These are phyloP conservation scores for Silene coronaria DNA, from an alignment of 179 eudicot genomes.

Conservation along the genomic window DNA sequence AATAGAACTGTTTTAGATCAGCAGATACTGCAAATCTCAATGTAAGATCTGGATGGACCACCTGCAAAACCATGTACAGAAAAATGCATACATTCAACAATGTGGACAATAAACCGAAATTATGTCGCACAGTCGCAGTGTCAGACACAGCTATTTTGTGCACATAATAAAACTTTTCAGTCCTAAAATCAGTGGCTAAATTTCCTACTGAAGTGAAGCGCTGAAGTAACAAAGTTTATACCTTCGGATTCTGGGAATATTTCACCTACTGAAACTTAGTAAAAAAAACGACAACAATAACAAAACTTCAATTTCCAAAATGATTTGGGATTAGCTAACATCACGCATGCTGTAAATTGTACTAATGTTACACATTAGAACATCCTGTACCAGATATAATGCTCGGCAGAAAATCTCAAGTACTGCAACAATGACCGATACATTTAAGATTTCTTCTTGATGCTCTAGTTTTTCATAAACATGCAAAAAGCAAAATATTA, in stretches of 20 bases:
- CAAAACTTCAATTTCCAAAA: not conserved
- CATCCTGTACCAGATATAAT: not conserved
- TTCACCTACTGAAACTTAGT: not conserved
- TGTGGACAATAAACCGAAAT: not conserved
- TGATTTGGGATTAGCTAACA: not conserved
- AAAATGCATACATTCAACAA: not conserved
- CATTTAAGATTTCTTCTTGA: not conserved
- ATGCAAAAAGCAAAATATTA: not conserved
- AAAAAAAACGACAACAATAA: not conserved
- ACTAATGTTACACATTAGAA: not conserved
- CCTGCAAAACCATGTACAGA: not conserved
- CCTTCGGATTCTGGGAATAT: not conserved
- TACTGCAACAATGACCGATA: not conserved
- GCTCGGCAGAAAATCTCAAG: not conserved
- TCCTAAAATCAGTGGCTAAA: not conserved
- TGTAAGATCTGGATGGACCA: not conserved
- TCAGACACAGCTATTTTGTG: not conserved
- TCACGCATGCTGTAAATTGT: not conserved
- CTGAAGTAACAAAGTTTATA: not conserved
- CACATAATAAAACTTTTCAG: not conserved
- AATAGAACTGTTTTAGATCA: not conserved
- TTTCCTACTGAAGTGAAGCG: not conserved
- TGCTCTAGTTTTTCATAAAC: slow-evolving; percentile 1
- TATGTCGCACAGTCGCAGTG: not conserved
- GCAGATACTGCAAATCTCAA: slow-evolving; percentile 14